Conservation (phyloP, 345 rosid species). For the Balakata baccata region DNA sequence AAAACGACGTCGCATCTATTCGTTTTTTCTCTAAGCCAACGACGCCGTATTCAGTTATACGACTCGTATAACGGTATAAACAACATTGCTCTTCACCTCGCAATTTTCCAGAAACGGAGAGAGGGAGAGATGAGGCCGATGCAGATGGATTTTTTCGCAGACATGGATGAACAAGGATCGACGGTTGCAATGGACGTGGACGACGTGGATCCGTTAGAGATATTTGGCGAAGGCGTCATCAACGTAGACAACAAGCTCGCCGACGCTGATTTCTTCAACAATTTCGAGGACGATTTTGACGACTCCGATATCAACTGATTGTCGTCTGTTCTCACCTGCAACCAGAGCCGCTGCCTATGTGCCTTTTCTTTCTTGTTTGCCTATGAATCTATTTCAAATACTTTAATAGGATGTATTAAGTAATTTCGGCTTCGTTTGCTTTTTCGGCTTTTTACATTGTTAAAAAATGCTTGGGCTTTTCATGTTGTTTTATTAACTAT, state of each 20-base stretch:
- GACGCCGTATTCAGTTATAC: background rate
- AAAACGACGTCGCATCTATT: background rate
- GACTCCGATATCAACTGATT: constrained; percentile 75
- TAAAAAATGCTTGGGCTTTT: too few species aligned
- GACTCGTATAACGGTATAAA: background rate
- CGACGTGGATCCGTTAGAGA: constrained; percentile 70
- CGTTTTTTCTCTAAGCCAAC: background rate
- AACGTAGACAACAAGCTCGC: constrained; percentile 61
- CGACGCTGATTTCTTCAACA: constrained; percentile 90
- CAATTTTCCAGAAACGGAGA: background rate
- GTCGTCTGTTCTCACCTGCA: background rate
- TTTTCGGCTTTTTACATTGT: too few species aligned
- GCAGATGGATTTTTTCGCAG: constrained; percentile 66
- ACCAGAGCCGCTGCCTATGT: background rate
- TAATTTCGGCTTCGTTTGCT: too few species aligned
- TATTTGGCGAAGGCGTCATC: constrained; percentile 59
- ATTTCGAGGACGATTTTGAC: constrained; percentile 82
- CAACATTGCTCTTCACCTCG: background rate
- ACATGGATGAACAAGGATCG: constrained; percentile 66
- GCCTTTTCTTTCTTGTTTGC: background rate
- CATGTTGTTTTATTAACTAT: too few species aligned
- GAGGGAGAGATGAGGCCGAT: constrained; percentile 53
- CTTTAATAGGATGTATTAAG: too few species aligned
- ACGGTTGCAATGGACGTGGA: constrained; percentile 88
- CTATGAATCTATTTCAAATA: background rate